These are phyloP conservation scores for Epichloe aotearoae DNA, from an alignment of 2,329 filamentous ascomycete species.

Conservation along the genomic window DNA sequence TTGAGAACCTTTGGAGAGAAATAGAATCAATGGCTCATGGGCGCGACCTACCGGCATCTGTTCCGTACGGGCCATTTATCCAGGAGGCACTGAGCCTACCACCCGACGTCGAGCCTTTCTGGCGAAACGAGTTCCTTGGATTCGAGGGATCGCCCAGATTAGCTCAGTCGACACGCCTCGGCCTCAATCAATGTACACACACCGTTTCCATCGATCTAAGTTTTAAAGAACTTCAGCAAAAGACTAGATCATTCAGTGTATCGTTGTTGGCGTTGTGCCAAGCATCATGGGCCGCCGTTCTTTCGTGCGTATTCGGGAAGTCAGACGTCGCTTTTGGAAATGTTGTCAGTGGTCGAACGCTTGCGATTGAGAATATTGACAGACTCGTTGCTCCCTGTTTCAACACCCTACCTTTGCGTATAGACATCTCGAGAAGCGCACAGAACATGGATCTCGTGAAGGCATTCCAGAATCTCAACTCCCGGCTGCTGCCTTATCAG, in stretches of 20 bases:
- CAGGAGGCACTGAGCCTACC: slow-evolving; percentile 38
- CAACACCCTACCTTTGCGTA: slow-evolving; percentile 68
- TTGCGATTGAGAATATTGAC: slow-evolving; percentile 52
- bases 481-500: slow-evolving; percentile 52
- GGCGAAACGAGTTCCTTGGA: slow-evolving; percentile 41
- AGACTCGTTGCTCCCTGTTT: slow-evolving; percentile 79
- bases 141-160: slow-evolving; percentile 27
- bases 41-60: slow-evolving; percentile 30
- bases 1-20: slow-evolving; percentile 56
- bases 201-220: slow-evolving; percentile 20
- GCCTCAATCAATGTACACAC: slow-evolving; percentile 17
- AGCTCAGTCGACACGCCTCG: slow-evolving; percentile 7
- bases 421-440: slow-evolving; percentile 32
- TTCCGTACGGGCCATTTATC: slow-evolving; percentile 53
- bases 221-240: slow-evolving; percentile 32
- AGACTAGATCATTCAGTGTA: slow-evolving; percentile 38
- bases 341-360: slow-evolving; percentile 64
- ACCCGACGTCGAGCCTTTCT: slow-evolving; percentile 46
- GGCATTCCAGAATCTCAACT: slow-evolving; percentile 47
- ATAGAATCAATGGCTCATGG: slow-evolving; percentile 46
- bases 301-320: slow-evolving; percentile 41
- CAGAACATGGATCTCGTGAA: slow-evolving; percentile 46
- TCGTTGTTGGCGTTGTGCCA: slow-evolving; percentile 58
- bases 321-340: slow-evolving; percentile 77
- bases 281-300: slow-evolving; percentile 54